Percentiles rank a stretch among this genome's conserved stretches.
Evolutionary conservation across 1,139 yeast genomes (phyloP).

Genomic region (Blastobotrys buckinghamii): DNA sequence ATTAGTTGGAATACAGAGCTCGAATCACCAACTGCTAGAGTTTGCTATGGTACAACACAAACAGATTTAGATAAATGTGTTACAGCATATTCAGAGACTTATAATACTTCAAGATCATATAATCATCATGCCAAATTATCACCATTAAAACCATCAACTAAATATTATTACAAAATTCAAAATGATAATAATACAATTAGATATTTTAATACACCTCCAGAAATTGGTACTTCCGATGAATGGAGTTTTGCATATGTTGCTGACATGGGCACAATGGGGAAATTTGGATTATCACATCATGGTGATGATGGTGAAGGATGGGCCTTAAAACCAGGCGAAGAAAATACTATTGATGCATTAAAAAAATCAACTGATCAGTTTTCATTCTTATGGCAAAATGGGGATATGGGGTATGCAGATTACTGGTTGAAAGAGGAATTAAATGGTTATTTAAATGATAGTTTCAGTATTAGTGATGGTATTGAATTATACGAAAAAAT

Average conservation of each 20-base stretch:
- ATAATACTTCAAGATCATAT: conserved; percentile 25
- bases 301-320: conserved; percentile 16
- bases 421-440: conserved; percentile 25
- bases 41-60: conserved; percentile 24
- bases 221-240: conserved; percentile 11
- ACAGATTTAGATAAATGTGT: conserved; percentile 23
- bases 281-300: conserved; percentile 18
- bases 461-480: conserved; percentile 13
- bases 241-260: conserved; percentile 26
- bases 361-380: conserved; percentile 19
- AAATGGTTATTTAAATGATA: conserved; percentile 19
- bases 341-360: conserved; percentile 26
- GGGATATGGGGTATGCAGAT: conserved; percentile 31
- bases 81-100: conserved; percentile 24
- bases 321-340: conserved; percentile 18
- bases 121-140: conserved; percentile 28
- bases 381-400: conserved; percentile 28
- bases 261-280: conserved; percentile 28
- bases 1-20: conserved; percentile 24
- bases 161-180: conserved; percentile 27
- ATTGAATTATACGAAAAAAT: conserved; percentile 19
- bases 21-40: conserved; percentile 21
- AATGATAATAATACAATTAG: conserved; percentile 10
- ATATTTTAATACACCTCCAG: conserved; percentile 22
- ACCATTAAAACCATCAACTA: conserved; percentile 26